Percentiles rank a stretch among this genome's conserved stretches.
Evolutionary conservation across 2,329 filamentous ascomycete species (phyloP).

Genomic region (Pseudocercospora ulei): DNA sequence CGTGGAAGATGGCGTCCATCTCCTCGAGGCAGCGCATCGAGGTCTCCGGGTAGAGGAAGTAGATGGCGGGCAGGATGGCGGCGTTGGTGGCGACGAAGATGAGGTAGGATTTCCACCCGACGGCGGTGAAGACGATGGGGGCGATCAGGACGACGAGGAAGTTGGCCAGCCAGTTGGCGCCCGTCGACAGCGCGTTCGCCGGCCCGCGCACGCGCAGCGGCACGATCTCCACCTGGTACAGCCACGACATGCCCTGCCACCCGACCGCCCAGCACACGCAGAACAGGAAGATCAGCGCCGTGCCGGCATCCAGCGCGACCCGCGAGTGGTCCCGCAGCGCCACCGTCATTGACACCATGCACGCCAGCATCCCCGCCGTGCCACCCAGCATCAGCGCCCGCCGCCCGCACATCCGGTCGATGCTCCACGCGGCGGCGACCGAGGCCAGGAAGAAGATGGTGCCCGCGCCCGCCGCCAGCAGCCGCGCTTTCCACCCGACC

Average conservation of each 20-base stretch:
- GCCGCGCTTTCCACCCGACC: slow-evolving; percentile 27
- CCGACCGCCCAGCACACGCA: slow-evolving; percentile 52
- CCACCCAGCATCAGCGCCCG: slow-evolving; percentile 32
- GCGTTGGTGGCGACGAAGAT: slow-evolving; percentile 55
- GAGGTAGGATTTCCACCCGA: slow-evolving; percentile 53
- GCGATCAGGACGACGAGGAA: slow-evolving; percentile 55
- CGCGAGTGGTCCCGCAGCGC: slow-evolving; percentile 34
- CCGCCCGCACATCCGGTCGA: slow-evolving; percentile 33
- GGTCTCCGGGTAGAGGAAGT: slow-evolving; percentile 54
- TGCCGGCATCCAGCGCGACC: slow-evolving; percentile 38
- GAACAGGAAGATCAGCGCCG: slow-evolving; percentile 53
- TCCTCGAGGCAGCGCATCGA: slow-evolving; percentile 51
- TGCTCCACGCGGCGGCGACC: slow-evolving; percentile 41
- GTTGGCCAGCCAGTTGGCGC: slow-evolving; percentile 53
- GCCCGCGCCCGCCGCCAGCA: slow-evolving; percentile 29
- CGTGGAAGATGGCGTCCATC: slow-evolving; percentile 58
- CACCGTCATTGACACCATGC: slow-evolving; percentile 53
- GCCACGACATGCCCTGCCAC: slow-evolving; percentile 54
- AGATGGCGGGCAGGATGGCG: slow-evolving; percentile 43
- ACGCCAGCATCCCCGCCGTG: slow-evolving; percentile 45
- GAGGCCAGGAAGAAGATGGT: slow-evolving; percentile 47
- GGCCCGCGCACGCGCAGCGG: slow-evolving; percentile 52
- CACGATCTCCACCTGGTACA: slow-evolving; percentile 54
- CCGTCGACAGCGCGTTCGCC: slow-evolving; percentile 55
- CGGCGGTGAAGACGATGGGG: slow-evolving; percentile 50